Percentiles rank a stretch among this genome's conserved stretches.
phyloP scores from a whole-genome alignment of 2,329 filamentous ascomycete species.

The Catunica adiposa region DNA sequence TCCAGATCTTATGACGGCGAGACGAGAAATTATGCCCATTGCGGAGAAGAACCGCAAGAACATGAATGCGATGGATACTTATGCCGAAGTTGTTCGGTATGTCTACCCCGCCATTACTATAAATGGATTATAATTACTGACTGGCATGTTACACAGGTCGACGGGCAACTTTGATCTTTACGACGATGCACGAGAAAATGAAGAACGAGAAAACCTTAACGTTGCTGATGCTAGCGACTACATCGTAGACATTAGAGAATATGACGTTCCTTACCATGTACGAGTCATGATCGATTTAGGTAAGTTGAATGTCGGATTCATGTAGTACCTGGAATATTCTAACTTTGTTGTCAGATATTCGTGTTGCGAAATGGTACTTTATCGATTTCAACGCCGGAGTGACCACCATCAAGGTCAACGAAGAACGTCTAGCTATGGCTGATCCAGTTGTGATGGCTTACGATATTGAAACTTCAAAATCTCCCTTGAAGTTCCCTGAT shows the following conservation, averaged over 20 bases:
- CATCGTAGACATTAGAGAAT: conserved; percentile 96
- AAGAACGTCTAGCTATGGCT: conserved; percentile 74
- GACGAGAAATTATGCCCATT: conserved; percentile 71
- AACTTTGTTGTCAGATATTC: conserved; percentile 48
- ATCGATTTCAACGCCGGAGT: conserved; percentile 87
- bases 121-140: conserved; percentile 14
- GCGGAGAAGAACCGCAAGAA: conserved; percentile 95
- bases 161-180: conserved; percentile 86
- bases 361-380: conserved; percentile 92
- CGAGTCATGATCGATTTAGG: conserved; percentile 92
- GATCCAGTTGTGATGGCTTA: conserved; percentile 98
- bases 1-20: conserved; percentile 65
- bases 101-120: conserved; percentile 20
- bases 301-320: conserved; percentile 20
- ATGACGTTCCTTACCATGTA: conserved; percentile 98
- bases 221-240: conserved; percentile 87
- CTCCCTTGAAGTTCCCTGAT: conserved; percentile 92
- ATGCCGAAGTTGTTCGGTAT: conserved; percentile 85
- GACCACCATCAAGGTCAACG: conserved; percentile 67
- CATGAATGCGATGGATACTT: conserved; percentile 93
- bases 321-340: conserved; percentile 14
- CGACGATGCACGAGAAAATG: conserved; percentile 69
- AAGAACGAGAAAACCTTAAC: conserved; percentile 57
- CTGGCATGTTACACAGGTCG: conserved; percentile 30
- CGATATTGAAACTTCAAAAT: conserved; percentile 95